Evolutionary conservation across 2,329 filamentous ascomycete genomes (phyloP), one percentile per base, ranked within the genome.

Genomic region (Basipetospora sp.): DNA sequence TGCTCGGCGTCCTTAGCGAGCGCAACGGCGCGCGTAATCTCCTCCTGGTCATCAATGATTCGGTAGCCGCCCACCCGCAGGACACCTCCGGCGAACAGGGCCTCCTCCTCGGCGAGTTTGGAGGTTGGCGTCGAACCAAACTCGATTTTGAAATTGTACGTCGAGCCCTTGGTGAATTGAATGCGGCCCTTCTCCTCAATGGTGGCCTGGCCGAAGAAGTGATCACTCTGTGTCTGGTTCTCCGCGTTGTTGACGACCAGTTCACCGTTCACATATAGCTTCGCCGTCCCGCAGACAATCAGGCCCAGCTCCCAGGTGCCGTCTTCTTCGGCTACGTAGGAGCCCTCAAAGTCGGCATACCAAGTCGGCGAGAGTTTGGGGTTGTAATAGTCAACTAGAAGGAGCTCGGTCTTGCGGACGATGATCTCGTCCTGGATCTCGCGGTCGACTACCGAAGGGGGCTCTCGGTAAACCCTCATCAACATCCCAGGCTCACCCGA

Each of bases 1-100:
- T 87, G 79, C 40, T 88, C 81, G 2, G 77, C 77, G 30, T 71
- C 65, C 50, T 67, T 69, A 20, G 84, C 84, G 5, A 80, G 62
- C 19, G 69, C 63, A 1, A 80, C 77, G 1, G 83, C 81, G 42
- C 75, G 66, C 35, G 68, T 58, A 40, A 86, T 74, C 49, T 78
- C 71, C 13, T 67, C 63, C 40, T 71, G 57, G 27, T 66, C 57
- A 45, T 74, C 65, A 32, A 77, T 67, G 28, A 70, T 63, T 45
- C 68, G 70, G 52, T 65, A 69, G 15, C 69, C 72, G 27, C 77
- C 75, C 19, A 81, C 61, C 32, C 75, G 65, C 34, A 81, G 66
- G 1, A 71, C 74, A 32, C 77, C 76, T 30, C 65, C 63, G 17
- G 69, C 69, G 38, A 73, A 67, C 13, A 69, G 55, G 10, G 69